Percentiles rank a stretch among this genome's conserved stretches.
These are phyloP conservation scores for Rhizopogon rudus DNA, from an alignment of 768 basidiomycete genomes.

Conservation along the genomic window DNA sequence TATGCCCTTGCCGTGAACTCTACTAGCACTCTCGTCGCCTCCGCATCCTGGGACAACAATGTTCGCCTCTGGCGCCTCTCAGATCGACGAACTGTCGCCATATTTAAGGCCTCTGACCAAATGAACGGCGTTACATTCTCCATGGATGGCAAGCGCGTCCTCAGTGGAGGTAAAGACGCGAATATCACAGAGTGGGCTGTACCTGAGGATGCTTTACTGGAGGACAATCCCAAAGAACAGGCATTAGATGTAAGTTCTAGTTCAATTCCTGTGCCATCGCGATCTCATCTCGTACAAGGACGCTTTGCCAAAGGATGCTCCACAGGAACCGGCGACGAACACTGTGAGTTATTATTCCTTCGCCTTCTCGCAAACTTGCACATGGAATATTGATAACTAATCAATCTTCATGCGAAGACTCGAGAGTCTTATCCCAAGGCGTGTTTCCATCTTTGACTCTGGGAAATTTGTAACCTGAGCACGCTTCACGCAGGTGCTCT, in stretches of 20 bases:
- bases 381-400: no score
- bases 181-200: background rate
- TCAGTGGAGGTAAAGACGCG: background rate
- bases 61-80: background rate
- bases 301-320: background rate
- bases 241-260: background rate
- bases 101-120: background rate
- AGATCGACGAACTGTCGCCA: background rate
- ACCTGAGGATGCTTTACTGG: background rate
- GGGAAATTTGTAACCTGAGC: background rate
- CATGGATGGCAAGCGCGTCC: background rate
- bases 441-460: background rate
- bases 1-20: background rate
- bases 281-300: background rate
- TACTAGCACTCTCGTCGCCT: background rate
- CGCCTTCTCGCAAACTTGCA: background rate
- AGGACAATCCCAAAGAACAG: background rate
- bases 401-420: background rate
- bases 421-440: background rate
- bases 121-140: background rate
- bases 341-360: background rate
- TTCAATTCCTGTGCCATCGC: background rate
- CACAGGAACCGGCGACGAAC: background rate
- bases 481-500: background rate
- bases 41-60: background rate